A percentile compares a stretch with the other conserved stretches of the same genome.
Conservation (phyloP, 2,329 filamentous ascomycete species). For the Bimuria novae-zelandiae region DNA sequence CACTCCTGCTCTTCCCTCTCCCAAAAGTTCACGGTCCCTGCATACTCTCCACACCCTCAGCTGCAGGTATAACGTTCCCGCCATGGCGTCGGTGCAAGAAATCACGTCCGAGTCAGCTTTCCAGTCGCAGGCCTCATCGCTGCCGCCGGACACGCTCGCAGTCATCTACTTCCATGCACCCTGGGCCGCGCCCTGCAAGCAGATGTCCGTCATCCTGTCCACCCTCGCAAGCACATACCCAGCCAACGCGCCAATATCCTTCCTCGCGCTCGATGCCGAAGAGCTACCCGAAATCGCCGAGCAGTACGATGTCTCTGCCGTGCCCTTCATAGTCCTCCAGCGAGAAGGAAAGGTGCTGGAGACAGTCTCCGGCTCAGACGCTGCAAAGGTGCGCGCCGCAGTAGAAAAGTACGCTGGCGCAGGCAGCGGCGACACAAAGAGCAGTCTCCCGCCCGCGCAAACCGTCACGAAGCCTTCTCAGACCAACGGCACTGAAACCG, state of each 20-base stretch:
- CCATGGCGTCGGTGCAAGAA: constrained; percentile 67
- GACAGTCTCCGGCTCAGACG: constrained; percentile 87
- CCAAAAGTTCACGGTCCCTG: background rate
- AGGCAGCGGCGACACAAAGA: constrained; percentile 42
- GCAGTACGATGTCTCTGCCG: constrained; percentile 89
- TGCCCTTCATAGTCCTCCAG: constrained; percentile 87
- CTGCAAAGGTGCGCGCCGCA: constrained; percentile 78
- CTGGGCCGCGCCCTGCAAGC: constrained; percentile 94
- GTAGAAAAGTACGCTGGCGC: constrained; percentile 79
- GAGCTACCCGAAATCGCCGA: constrained; percentile 91
- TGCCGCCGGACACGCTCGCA: constrained; percentile 72
- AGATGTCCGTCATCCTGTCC: constrained; percentile 86
- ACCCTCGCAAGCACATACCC: constrained; percentile 88
- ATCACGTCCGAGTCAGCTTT: constrained; percentile 77
- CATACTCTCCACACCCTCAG: background rate
- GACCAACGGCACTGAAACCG: constrained; percentile 42
- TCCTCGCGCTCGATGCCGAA: constrained; percentile 92
- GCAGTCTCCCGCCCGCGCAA: constrained; percentile 49
- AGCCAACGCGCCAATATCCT: constrained; percentile 71
- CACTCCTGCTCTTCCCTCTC: background rate
- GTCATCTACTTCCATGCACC: constrained; percentile 94
- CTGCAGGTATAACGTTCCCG: background rate
- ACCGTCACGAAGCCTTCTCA: constrained; percentile 50
- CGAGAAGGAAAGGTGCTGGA: constrained; percentile 77
- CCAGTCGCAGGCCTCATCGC: constrained; percentile 68